These are phyloP conservation scores for Penicillium paxilli DNA, from an alignment of 495 filamentous ascomycete species.

Conservation along the genomic window DNA sequence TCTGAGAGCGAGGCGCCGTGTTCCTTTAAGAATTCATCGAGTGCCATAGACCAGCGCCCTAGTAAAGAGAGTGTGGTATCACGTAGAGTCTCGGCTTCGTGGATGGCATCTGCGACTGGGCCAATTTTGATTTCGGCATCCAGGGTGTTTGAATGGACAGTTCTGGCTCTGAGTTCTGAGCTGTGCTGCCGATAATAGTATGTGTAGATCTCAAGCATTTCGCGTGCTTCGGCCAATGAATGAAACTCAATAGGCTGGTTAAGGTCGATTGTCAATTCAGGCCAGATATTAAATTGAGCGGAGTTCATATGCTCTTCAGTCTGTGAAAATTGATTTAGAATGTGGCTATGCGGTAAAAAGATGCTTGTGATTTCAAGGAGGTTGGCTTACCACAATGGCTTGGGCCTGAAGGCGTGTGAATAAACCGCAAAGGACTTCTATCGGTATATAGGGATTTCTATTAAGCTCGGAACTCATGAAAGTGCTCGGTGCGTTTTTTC, in stretches of 20 bases:
- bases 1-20: slow-evolving; percentile 10
- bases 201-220: slow-evolving; percentile 16
- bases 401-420: slow-evolving; percentile 20
- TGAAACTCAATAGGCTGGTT: slow-evolving; percentile 6
- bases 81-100: neutral
- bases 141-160: neutral
- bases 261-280: slow-evolving; percentile 5
- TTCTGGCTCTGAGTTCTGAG: neutral
- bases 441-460: slow-evolving; percentile 12
- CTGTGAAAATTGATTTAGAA: neutral
- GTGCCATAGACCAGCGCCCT: slow-evolving; percentile 13
- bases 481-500: neutral
- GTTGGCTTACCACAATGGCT: slow-evolving; percentile 1
- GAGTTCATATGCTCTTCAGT: neutral
- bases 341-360: neutral
- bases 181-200: neutral
- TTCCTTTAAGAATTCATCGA: slow-evolving; percentile 13
- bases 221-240: slow-evolving; percentile 22
- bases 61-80: slow-evolving; percentile 8
- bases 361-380: neutral
- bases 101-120: neutral
- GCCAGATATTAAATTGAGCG: neutral
- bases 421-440: slow-evolving; percentile 11
- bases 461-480: slow-evolving; percentile 1
- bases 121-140: neutral